phyloP scores from a whole-genome alignment of 345 rosid species.

The Odontarrhena argentea region DNA sequence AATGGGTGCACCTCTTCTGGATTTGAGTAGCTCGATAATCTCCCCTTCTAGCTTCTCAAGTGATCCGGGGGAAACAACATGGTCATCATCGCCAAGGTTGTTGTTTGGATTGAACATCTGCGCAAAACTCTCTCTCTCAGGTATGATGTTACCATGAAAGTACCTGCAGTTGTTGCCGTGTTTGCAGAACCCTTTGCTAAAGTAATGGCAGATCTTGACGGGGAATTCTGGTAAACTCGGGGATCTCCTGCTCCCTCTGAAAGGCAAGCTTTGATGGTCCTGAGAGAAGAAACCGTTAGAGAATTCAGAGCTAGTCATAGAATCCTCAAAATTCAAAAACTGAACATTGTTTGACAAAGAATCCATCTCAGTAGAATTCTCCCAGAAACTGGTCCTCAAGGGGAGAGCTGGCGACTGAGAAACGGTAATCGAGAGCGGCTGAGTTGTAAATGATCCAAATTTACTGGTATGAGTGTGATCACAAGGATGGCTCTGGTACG shows the following conservation, averaged over 20 bases:
- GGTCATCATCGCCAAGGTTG: slow-evolving; percentile 62
- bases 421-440: slow-evolving; percentile 12
- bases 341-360: slow-evolving; percentile 43
- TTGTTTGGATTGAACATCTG: slow-evolving; percentile 52
- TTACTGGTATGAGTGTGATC: slow-evolving; percentile 28
- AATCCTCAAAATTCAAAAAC: slow-evolving; percentile 46
- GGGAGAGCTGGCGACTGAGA: slow-evolving; percentile 22
- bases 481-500: slow-evolving; percentile 37
- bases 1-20: slow-evolving; percentile 82
- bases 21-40: slow-evolving; percentile 73
- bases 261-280: slow-evolving; percentile 48
- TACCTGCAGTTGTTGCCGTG: slow-evolving; percentile 87
- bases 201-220: slow-evolving; percentile 88
- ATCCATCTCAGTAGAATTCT: slow-evolving; percentile 50
- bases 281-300: slow-evolving; percentile 50
- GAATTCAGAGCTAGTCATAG: slow-evolving; percentile 48
- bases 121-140: slow-evolving; percentile 53
- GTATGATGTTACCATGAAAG: slow-evolving; percentile 58
- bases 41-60: slow-evolving; percentile 87
- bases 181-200: slow-evolving; percentile 81
- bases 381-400: slow-evolving; percentile 55
- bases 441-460: slow-evolving; percentile 27
- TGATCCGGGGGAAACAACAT: slow-evolving; percentile 58
- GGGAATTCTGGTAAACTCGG: slow-evolving; percentile 86
- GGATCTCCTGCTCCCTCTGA: slow-evolving; percentile 64